Evolutionary conservation across 352 stramenopile genomes (phyloP).

Genomic region (Globisporangium irregulare): DNA sequence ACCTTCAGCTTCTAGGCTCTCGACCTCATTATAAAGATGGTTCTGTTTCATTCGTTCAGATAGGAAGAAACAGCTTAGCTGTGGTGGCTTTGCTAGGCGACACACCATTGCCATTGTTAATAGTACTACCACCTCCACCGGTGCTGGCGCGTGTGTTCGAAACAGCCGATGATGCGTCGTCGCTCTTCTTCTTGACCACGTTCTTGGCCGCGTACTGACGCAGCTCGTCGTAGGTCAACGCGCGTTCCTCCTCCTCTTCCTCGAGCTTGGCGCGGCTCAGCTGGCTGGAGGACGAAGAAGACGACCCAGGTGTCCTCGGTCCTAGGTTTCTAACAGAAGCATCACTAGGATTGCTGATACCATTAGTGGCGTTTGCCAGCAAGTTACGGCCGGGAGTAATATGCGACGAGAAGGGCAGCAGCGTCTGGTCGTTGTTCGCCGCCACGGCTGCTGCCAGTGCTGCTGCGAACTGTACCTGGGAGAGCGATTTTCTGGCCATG

Average conservation of each 20-base stretch:
- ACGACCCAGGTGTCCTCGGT: neutral
- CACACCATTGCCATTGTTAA: neutral
- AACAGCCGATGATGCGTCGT: constrained; percentile 7
- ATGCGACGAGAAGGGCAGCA: neutral
- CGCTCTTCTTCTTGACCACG: constrained; percentile 30
- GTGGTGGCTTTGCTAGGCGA: constrained; percentile 1
- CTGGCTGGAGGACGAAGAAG: neutral
- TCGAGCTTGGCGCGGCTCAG: constrained; percentile 21
- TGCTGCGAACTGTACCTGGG: constrained; percentile 41
- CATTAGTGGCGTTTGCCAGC: neutral
- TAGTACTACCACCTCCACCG: neutral
- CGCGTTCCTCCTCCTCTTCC: constrained; percentile 65
- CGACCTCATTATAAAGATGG: neutral
- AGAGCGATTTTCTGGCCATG: constrained; percentile 36
- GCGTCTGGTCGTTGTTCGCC: constrained; percentile 4
- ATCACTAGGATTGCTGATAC: neutral
- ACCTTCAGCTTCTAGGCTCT: neutral
- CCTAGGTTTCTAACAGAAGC: neutral
- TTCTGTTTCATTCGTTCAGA: neutral
- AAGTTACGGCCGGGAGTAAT: neutral
- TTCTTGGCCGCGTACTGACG: constrained; percentile 57
- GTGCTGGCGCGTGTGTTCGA: neutral
- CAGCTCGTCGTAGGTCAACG: constrained; percentile 75
- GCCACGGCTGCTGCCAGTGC: constrained; percentile 20
- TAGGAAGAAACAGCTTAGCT: neutral